Base-by-base conservation (phyloP, 139 green algal genomes). In the Chlamydomonas sp. region DNA sequence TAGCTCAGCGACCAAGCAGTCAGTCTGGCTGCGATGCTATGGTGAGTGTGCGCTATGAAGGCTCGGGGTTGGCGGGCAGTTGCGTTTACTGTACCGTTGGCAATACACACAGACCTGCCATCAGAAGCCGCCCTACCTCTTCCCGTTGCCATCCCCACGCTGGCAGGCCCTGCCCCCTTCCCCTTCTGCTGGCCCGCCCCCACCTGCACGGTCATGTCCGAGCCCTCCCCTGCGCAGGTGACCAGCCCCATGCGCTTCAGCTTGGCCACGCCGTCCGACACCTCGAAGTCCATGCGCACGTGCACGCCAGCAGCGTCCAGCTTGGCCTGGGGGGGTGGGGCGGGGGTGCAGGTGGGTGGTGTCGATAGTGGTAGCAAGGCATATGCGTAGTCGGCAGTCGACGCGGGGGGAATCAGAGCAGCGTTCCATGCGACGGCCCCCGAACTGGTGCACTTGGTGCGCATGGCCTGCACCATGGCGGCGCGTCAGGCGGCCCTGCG, bases 211-310 rank as follows among this genome's bases (percentile, higher is more conserved):
- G 12, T 49, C 63, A n/a, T 80, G 1, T 31, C 63, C 8, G 63
- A 63, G 5, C 31, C 18, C n/a, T 59, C 61, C 0, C 16, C 5
- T 4, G 17, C 4, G 3, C n/a, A 49, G 60, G 59, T n/a, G 4
- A 89, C n/a, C 69, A 91, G 77, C 7, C 78, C 78, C 88, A 91
- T 75, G 9, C 67, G 60, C 77, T 86, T 72, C 63, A 91, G 88
- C 83, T 91, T 91, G 83, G 1, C 6, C 3, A 91, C 76, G 2
- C 71, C 74, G 78, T 91, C 88, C 5, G 67, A 3, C 17, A 91
- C 88, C 83, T 91, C 71, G n/a, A 74, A 89, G 72, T 91, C 87
- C 77, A 91, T 75, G 58, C 63, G 74, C 12, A 88, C 14, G 4
- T 63, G 4, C 18, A 78, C 12, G 57, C 60, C 67, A n/a, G 66